A percentile compares a stretch with the other conserved stretches of the same genome.
These are phyloP conservation scores for Pythium vanterpoolii DNA, from an alignment of 352 stramenopile species.

Conservation along the genomic window DNA sequence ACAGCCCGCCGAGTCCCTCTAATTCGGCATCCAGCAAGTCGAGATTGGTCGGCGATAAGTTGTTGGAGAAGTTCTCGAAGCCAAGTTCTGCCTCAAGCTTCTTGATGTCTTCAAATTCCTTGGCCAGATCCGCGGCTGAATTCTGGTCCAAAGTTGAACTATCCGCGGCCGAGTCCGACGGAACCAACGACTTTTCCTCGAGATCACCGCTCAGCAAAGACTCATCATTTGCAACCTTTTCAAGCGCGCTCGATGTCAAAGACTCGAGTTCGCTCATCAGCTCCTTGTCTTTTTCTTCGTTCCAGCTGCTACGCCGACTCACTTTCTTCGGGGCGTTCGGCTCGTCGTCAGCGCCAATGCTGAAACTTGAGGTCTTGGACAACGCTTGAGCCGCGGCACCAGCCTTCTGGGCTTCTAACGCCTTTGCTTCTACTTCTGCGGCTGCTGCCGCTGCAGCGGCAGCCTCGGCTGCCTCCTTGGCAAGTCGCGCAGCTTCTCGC, in stretches of 20 bases:
- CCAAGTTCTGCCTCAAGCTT: constrained; percentile 81
- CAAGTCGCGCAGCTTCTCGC: constrained; percentile 44
- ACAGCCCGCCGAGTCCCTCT: constrained; percentile 54
- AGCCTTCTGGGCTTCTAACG: constrained; percentile 32
- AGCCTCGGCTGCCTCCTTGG: constrained; percentile 31
- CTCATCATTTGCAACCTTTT: constrained; percentile 36
- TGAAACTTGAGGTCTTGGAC: constrained; percentile 46
- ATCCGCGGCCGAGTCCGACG: constrained; percentile 3
- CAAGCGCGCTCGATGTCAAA: constrained; percentile 53
- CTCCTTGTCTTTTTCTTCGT: constrained; percentile 84
- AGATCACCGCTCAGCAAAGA: constrained; percentile 27
- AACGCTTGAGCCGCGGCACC: constrained; percentile 29
- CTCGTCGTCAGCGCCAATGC: constrained; percentile 71
- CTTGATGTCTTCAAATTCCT: constrained; percentile 83
- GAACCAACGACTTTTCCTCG: constrained; percentile 40
- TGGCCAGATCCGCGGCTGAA: constrained; percentile 42
- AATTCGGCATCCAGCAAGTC: constrained; percentile 75
- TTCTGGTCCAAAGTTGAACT: constrained; percentile 24
- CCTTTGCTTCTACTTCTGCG: constrained; percentile 33
- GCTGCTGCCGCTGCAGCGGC: constrained; percentile 31
- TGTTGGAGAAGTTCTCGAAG: constrained; percentile 51
- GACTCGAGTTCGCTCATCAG: constrained; percentile 86
- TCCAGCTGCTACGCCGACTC: constrained; percentile 75
- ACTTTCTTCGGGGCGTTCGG: constrained; percentile 28
- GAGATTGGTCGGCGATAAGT: constrained; percentile 49